Evolutionary conservation across 2,329 filamentous ascomycete species (phyloP), one percentile per base, ranked within the genome.

Genomic region (Cercospora sp.): DNA sequence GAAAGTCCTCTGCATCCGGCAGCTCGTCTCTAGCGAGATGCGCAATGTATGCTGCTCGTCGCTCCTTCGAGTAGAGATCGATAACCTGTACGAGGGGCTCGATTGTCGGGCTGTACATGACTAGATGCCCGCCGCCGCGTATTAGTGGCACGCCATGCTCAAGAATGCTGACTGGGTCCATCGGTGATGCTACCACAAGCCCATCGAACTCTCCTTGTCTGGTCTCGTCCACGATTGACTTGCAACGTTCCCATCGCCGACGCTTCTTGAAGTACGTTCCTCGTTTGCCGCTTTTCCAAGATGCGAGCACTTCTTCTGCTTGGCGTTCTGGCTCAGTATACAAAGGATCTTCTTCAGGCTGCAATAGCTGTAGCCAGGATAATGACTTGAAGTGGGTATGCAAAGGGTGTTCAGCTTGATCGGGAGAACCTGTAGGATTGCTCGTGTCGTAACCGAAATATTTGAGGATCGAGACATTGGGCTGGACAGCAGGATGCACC

Each of bases 211-310:
- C 89, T 12, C 94, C 94, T 0, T 85, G 84, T 1, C 90, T 87
- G 0, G 93, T 89, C 60, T 89, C 86, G 73, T 96, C 88, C 12
- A 97, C 90, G 5, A 95, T 88, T 59, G 87, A 84, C 24, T 86
- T 88, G 6, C 89, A 88, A 45, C 89, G 87, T 55, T 89, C 88
- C 90, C 92, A 97, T 26, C 95, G 87, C 58, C 92, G 86, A 16
- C 91, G 89, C 83, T 99, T 99, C 75, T 93, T 92, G 83, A 91
- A 92, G 80, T 97, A 97, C 64, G 89, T 90, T 30, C 91, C 91
- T 37, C 94, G 87, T 66, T 94, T 93, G 71, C 90, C 93, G 13
- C 90, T 87, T 81, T 97, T 98, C 86, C 91, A 89, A 1, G 85
- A 81, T 0, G 87, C 82, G 1, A 98, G 82, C 26, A 86, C 85